phyloP scores from a whole-genome alignment of 495 filamentous ascomycete genomes.

The Rhypophila decipiens region DNA sequence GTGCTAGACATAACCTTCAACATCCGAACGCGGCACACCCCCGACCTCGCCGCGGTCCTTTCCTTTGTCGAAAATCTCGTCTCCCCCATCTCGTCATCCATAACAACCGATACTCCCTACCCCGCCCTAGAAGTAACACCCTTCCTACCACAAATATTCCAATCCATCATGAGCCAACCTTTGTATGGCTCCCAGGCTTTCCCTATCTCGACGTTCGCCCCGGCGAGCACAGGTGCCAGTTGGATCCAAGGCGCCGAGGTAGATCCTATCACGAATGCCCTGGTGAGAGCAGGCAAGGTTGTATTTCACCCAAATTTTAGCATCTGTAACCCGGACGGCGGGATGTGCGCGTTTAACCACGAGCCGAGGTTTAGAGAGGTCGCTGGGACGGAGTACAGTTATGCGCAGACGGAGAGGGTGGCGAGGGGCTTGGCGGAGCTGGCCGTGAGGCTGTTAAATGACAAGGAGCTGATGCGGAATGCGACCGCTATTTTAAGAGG shows the following conservation, averaged over 20 bases:
- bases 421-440: slow-evolving; percentile 41
- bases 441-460: slow-evolving; percentile 38
- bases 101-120: slow-evolving; percentile 16
- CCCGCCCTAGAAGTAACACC: slow-evolving; percentile 17
- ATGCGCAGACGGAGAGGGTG: slow-evolving; percentile 37
- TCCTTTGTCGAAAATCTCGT: slow-evolving; percentile 10
- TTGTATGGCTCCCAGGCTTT: slow-evolving; percentile 39
- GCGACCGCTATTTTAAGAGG: slow-evolving; percentile 1
- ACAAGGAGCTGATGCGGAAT: neutral
- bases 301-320: slow-evolving; percentile 47
- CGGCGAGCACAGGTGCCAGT: slow-evolving; percentile 17
- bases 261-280: slow-evolving; percentile 13
- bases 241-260: slow-evolving; percentile 34
- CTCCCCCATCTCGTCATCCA: neutral
- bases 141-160: slow-evolving; percentile 10
- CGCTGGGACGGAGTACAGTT: slow-evolving; percentile 42
- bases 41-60: slow-evolving; percentile 11
- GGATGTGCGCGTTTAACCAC: slow-evolving; percentile 35
- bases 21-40: slow-evolving; percentile 17
- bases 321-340: slow-evolving; percentile 28
- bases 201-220: slow-evolving; percentile 26
- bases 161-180: slow-evolving; percentile 26
- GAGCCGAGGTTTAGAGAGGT: slow-evolving; percentile 45
- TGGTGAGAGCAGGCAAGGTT: slow-evolving; percentile 43
- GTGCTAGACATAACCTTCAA: slow-evolving; percentile 18